A percentile compares a stretch with the other conserved stretches of the same genome.
These are phyloP conservation scores for Tillandsia fasciculata DNA, from an alignment of 176 grass and related monocot genomes.

Conservation along the genomic window DNA sequence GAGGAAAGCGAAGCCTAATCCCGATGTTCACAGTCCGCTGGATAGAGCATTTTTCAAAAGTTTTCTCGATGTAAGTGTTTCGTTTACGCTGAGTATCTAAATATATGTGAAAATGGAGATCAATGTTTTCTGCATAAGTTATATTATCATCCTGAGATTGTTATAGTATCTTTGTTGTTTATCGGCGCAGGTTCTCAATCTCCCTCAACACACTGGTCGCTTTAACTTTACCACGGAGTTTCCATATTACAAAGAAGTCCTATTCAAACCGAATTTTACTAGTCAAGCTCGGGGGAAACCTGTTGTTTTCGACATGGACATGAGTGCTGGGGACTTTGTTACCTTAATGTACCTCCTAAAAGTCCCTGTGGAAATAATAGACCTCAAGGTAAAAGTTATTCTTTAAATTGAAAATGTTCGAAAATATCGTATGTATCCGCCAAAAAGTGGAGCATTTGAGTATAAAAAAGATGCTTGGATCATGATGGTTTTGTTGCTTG, in stretches of 20 bases:
- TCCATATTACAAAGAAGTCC: conserved; percentile 42
- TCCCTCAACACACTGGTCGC: conserved; percentile 33
- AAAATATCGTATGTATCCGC: too few species aligned
- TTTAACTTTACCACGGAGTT: conserved; percentile 52
- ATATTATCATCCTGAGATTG: not conserved
- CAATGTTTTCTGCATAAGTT: not conserved
- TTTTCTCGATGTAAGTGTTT: conserved; percentile 48
- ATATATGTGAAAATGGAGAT: too few species aligned
- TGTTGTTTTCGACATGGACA: conserved; percentile 67
- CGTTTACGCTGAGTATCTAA: not conserved
- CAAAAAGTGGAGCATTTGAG: too few species aligned
- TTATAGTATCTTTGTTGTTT: not conserved
- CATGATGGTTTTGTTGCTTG: not conserved
- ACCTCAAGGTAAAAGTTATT: conserved; percentile 50
- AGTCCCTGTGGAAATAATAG: conserved; percentile 40
- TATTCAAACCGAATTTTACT: conserved; percentile 37
- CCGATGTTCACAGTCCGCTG: conserved; percentile 35
- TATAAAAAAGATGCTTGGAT: too few species aligned
- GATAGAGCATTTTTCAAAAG: conserved; percentile 46
- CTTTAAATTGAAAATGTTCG: not conserved
- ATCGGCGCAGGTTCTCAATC: conserved; percentile 45
- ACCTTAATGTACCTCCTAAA: conserved; percentile 69
- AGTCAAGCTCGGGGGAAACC: conserved; percentile 36
- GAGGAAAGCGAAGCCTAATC: conserved; percentile 50
- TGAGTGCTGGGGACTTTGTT: conserved; percentile 83